Conservation (phyloP, 106 monocot species). For the Platanthera zijinensis region DNA sequence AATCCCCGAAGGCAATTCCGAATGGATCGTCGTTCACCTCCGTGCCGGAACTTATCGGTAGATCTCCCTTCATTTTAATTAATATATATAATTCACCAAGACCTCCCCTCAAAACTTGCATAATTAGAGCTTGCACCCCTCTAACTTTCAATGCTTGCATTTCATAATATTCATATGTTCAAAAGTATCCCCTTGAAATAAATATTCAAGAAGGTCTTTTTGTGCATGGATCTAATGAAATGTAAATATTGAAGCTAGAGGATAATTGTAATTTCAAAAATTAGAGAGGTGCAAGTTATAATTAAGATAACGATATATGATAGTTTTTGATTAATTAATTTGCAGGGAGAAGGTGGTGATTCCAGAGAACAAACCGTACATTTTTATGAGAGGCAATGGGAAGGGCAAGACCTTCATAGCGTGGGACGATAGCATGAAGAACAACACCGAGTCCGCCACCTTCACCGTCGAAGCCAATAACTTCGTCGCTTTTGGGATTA, state of each 20-base stretch:
- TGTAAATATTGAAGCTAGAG: no score
- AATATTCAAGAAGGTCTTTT: no score
- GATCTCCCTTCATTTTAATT: background rate
- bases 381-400: conserved; percentile 82
- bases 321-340: background rate
- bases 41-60: conserved; percentile 65
- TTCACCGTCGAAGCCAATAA: conserved; percentile 60
- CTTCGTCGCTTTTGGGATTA: conserved; percentile 71
- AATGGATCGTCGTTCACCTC: conserved; percentile 73
- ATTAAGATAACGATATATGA: no score
- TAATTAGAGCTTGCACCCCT: background rate
- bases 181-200: background rate
- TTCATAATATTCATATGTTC: background rate
- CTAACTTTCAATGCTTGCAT: background rate
- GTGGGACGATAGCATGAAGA: conserved; percentile 46
- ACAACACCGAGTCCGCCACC: conserved; percentile 66
- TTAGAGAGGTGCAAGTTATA: no score
- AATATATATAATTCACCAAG: no score
- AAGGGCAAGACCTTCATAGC: conserved; percentile 65
- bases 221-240: no score
- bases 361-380: conserved; percentile 63
- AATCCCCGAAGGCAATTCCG: conserved; percentile 62
- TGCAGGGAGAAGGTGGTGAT: conserved; percentile 69
- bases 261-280: no score
- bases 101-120: no score